Evolutionary conservation across 306 rosid species (phyloP), one percentile per base, ranked within the genome.

Genomic region (Inga laurina): DNA sequence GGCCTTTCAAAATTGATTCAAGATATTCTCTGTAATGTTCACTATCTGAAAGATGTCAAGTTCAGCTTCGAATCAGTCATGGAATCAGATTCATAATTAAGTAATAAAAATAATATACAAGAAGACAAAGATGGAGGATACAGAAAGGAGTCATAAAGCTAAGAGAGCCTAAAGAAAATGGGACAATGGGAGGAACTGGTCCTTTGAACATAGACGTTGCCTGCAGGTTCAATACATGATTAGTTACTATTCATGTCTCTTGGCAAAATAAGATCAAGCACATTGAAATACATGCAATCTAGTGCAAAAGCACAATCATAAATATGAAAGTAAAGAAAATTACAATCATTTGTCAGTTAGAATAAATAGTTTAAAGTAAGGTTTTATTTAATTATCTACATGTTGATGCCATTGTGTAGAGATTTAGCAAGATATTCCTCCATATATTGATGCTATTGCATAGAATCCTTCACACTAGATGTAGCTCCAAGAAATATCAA

Each of bases 171-270:
- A n/a, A n/a, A n/a, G n/a, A n/a, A n/a, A n/a, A n/a, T n/a, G n/a
- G n/a, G n/a, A n/a, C n/a, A n/a, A n/a, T n/a, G n/a, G n/a, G n/a
- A n/a, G n/a, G n/a, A n/a, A n/a, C n/a, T n/a, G n/a, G n/a, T n/a
- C 99, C 98, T 87, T 92, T 96, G 92, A 96, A 96, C 97, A 90
- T 90, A 74, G 99, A 96, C 19, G 98, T 98, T 59, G 98, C 97
- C 99, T 96, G 99, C 89, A 88, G 51, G 81, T 80, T 78, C 70
- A 48, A 79, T 19, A 88, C 73, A 78, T 4, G 21, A 75, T 74
- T 35, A 48, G 39, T 37, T 37, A 5, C 8, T 37, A 44, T 52
- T 57, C 43, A 82, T 61, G 62, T 76, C 19, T 37, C 43, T 75
- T 77, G 62, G 52, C 68, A 77, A 37, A 5, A 82, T 32, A 43